These are phyloP conservation scores for Fragaria iinumae DNA, from an alignment of 306 rosid species.

Conservation along the genomic window DNA sequence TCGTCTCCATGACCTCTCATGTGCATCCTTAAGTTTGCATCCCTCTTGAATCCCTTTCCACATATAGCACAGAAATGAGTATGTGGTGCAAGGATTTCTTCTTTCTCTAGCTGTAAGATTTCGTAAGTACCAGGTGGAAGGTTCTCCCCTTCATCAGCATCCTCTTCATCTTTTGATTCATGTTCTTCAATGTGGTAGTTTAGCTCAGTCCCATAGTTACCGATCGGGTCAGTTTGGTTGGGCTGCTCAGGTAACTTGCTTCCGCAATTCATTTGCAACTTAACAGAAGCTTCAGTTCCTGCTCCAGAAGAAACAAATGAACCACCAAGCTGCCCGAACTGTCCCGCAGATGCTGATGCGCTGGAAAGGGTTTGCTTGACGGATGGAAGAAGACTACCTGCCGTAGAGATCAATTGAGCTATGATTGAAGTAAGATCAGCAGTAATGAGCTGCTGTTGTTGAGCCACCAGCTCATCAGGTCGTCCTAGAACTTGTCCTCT, in stretches of 20 bases:
- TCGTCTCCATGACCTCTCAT: conserved; percentile 99
- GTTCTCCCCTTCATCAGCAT: conserved; percentile 83
- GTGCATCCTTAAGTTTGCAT: conserved; percentile 96
- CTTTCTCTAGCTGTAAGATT: conserved; percentile 89
- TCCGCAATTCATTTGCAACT: conserved; percentile 37
- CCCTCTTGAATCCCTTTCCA: conserved; percentile 99
- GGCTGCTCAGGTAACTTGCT: conserved; percentile 51
- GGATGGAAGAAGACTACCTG: conserved; percentile 90
- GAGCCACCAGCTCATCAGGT: conserved; percentile 65
- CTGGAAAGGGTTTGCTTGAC: conserved; percentile 53
- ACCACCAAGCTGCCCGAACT: conserved; percentile 49
- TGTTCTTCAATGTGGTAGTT: conserved; percentile 62
- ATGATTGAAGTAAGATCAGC: conserved; percentile 91
- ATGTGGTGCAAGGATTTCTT: conserved; percentile 98
- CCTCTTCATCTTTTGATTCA: conserved; percentile 88
- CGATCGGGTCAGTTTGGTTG: conserved; percentile 38
- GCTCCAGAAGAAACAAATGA: conserved; percentile 41
- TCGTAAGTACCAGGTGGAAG: conserved; percentile 92
- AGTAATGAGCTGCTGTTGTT: conserved; percentile 84
- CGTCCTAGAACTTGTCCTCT: conserved; percentile 61
- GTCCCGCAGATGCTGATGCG: conserved; percentile 41
- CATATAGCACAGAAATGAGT: conserved; percentile 96
- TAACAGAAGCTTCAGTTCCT: conserved; percentile 33
- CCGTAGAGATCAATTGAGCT: conserved; percentile 86
- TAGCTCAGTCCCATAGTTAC: conserved; percentile 48